Base-by-base conservation (phyloP, 768 basidiomycete genomes). In the Suillus sp. region DNA sequence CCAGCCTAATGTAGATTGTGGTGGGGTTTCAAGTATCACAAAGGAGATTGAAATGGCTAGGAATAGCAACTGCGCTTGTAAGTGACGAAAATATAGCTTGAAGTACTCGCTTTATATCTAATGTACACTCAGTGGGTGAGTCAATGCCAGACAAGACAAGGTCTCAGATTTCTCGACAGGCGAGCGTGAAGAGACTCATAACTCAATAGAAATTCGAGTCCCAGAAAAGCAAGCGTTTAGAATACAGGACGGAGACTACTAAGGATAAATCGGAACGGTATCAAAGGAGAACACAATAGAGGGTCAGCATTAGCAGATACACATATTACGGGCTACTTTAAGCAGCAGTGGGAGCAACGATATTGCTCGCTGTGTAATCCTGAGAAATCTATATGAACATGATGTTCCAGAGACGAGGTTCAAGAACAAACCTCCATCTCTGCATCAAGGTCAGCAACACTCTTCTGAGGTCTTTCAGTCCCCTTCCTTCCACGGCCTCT, bases 371-470 rank as follows among this genome's bases (percentile, higher is more conserved):
- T 40, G 89, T 90, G 68, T 91, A 91, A 71, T 91, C 89, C 89
- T 91, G 62, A 7, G 30, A 60, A 43, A 53, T 25, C 42, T 4
- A 64, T 57, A 60, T 60, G n/a, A 56, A 67, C 54, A 61, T 42
- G 4, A n/a, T 34, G 11, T 13, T 7, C 8, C 2, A 18, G 47
- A 18, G 32, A 30, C 16, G 25, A 4, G 59, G 25, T 30, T 22
- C 14, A 43, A 53, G 4, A 22, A 74, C 87, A 43, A 64, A 96
- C 96, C 86, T 92, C 92, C 96, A 99, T 99, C 82, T 99, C 96
- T 9, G 96, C 95, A 74, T 99, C 96, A 48, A 99, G 86, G 73
- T 96, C 93, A 37, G 93, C 96, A 3, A 82, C 93, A 25, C 87
- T 86, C 81, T 96, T 96, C 62, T 81, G 79, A 5, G 91, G 85